These are phyloP conservation scores for Tetrahymena thermophila DNA, from an alignment of 73 alveolate genomes.

Conservation along the genomic window DNA sequence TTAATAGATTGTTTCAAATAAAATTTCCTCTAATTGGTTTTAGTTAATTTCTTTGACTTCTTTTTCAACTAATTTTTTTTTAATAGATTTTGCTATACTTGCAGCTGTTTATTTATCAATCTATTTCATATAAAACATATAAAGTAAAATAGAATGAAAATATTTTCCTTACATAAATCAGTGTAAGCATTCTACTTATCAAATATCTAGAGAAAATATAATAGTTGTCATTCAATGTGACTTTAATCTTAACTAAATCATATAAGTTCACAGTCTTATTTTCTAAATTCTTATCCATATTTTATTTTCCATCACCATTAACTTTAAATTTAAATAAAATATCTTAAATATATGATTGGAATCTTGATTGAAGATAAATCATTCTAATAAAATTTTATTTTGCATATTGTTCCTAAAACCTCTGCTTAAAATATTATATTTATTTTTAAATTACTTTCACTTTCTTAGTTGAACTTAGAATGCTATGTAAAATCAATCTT, in stretches of 20 bases:
- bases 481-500: not conserved
- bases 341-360: not conserved
- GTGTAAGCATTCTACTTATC: constrained; percentile 65
- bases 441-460: not conserved
- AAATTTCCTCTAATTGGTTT: constrained; percentile 42
- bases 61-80: constrained; percentile 52
- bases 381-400: not conserved
- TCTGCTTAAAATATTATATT: not conserved
- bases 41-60: constrained; percentile 48
- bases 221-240: constrained; percentile 60
- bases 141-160: not conserved
- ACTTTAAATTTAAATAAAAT: not conserved
- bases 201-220: constrained; percentile 66
- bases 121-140: not conserved
- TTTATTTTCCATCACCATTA: not conserved
- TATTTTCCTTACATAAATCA: constrained; percentile 30
- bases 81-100: constrained; percentile 55
- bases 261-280: constrained; percentile 4
- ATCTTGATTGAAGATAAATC: not conserved
- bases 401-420: not conserved
- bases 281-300: not conserved
- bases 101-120: constrained; percentile 47
- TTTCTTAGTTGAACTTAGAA: not conserved
- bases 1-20: constrained; percentile 42
- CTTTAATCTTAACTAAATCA: constrained; percentile 68